phyloP scores from a whole-genome alignment of 768 basidiomycete species.

The Suillus brevipes region DNA sequence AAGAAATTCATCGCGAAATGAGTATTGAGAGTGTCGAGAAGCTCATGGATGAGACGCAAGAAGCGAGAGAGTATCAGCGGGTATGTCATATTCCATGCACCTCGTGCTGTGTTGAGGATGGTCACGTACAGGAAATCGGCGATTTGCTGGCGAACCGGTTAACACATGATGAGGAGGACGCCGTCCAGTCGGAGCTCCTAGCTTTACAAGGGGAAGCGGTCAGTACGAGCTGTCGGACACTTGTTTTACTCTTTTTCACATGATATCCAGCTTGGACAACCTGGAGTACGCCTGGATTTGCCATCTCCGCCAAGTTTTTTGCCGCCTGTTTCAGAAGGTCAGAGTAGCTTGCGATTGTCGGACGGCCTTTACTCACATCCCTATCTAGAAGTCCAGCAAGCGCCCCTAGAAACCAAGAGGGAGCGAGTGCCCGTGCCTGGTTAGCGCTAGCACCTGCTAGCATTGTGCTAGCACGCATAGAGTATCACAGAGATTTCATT shows the following conservation, averaged over 20 bases:
- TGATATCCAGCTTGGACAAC: constrained; percentile 32
- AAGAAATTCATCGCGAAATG: constrained; percentile 93
- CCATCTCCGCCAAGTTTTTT: constrained; percentile 54
- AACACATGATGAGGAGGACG: constrained; percentile 89
- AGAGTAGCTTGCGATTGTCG: constrained; percentile 31
- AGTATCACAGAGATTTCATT: background rate
- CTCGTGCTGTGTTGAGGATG: constrained; percentile 4
- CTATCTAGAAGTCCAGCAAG: constrained; percentile 8
- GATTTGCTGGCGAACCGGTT: constrained; percentile 82
- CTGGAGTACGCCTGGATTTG: constrained; percentile 38
- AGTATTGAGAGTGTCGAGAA: constrained; percentile 91
- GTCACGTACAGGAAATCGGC: constrained; percentile 74
- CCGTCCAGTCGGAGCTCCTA: constrained; percentile 81
- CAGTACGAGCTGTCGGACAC: constrained; percentile 1
- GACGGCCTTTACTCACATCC: constrained; percentile 8
- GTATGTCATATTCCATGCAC: constrained; percentile 42
- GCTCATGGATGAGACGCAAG: constrained; percentile 87
- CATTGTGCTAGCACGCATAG: background rate
- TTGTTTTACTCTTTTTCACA: background rate
- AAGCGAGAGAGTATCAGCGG: constrained; percentile 89
- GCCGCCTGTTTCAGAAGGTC: constrained; percentile 34
- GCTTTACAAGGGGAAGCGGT: constrained; percentile 67
- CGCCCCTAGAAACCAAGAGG: background rate
- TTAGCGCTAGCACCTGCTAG: constrained; percentile 16
- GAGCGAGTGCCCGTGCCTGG: constrained; percentile 23